Evolutionary conservation across 106 monocot species (phyloP).

Genomic region (Apostasia shenzhenica): DNA sequence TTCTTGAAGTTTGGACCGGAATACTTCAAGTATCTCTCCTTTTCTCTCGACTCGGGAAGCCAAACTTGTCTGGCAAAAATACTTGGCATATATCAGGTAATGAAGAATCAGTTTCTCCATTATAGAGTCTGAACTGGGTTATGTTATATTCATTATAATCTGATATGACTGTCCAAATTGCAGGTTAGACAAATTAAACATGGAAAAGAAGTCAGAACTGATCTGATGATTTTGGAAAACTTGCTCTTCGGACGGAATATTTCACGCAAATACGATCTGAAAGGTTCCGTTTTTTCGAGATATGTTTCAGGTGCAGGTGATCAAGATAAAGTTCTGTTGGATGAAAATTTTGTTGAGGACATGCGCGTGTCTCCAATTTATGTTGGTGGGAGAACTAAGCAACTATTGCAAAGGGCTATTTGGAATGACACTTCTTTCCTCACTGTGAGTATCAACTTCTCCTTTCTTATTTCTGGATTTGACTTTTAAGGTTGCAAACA

Average conservation of each 20-base stretch:
- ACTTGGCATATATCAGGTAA: slow-evolving; percentile 90
- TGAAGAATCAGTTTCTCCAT: background rate
- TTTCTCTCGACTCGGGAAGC: slow-evolving; percentile 61
- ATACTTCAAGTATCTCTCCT: slow-evolving; percentile 71
- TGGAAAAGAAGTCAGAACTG: slow-evolving; percentile 67
- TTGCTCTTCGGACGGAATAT: slow-evolving; percentile 69
- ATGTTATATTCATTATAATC: background rate
- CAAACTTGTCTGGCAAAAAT: slow-evolving; percentile 96
- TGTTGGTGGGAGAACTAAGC: slow-evolving; percentile 66
- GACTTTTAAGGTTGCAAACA: background rate
- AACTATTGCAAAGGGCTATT: slow-evolving; percentile 81
- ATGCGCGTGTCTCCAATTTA: slow-evolving; percentile 80
- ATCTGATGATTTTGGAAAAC: slow-evolving; percentile 98
- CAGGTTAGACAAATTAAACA: slow-evolving; percentile 66
- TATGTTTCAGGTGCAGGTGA: slow-evolving; percentile 43
- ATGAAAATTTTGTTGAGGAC: slow-evolving; percentile 91
- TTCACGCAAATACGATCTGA: slow-evolving; percentile 86
- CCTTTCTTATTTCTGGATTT: background rate
- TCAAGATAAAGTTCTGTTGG: slow-evolving; percentile 45
- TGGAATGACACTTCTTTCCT: slow-evolving; percentile 99
- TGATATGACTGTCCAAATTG: background rate
- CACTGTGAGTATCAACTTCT: slow-evolving; percentile 47
- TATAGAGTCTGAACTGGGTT: background rate
- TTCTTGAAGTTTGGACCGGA: slow-evolving; percentile 85
- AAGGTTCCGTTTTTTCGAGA: slow-evolving; percentile 79